Evolutionary conservation across 2,329 filamentous ascomycete genomes (phyloP), one percentile per base, ranked within the genome.

Genomic region (Fusarium nematophilum): DNA sequence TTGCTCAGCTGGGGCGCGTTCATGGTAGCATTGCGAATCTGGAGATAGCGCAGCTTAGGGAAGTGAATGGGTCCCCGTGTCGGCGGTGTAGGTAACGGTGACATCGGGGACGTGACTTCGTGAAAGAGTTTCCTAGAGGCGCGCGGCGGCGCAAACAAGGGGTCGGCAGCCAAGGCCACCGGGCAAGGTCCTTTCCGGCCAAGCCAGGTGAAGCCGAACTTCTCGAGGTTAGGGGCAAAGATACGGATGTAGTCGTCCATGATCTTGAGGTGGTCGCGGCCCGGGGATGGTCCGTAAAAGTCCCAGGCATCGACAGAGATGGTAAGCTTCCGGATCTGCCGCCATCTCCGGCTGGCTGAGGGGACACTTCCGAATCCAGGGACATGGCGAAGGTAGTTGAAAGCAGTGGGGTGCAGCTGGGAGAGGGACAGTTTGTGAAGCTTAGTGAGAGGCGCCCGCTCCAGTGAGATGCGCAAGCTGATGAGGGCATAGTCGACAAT

Each of bases 401-500:
- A 86, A 7, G 89, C 90, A 2, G 86, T 84, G 0, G 91, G 87
- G 66, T 96, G 92, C 9, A 96, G 84, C 2, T 86, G 86, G 10
- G 86, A 84, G 2, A 96, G 82, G 1, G 90, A 90, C 3, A 97
- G 81, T 57, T 88, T 89, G 60, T 82, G 79, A 11, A 97, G 83
- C 53, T 81, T 83, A 44, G 79, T 79, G 42, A 95, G 77, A 1
- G 87, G 85, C 9, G 88, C 86, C 48, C 89, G 85, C 78, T 96
- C 93, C 25, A 96, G 77, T 10, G 93, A 90, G 62, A 96, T 92
- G 62, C 92, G 89, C 50, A 96, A 78, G 62, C 91, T 95, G 72
- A 96, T 92, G 58, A 97, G 86, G 4, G 92, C 92, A 71, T 95
- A 96, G 80, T 96, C 93, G 56, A 96, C 91, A 42, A 89, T 87